Evolutionary conservation across 2,329 filamentous ascomycete genomes (phyloP), one percentile per base, ranked within the genome.

Genomic region (Endothia cerciana): DNA sequence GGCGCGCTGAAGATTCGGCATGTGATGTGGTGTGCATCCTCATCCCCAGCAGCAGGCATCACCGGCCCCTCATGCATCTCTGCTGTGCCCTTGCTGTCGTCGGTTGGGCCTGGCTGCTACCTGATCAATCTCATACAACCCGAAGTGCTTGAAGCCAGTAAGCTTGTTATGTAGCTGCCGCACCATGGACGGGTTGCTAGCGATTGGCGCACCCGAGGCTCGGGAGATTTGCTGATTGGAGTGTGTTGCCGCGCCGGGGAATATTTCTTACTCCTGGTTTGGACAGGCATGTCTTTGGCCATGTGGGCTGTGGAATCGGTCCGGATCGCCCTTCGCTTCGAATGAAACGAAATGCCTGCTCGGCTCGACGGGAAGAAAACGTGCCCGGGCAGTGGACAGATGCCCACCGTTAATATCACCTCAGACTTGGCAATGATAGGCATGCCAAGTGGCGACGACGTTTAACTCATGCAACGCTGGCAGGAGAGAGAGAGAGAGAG

Each of bases 201-300:
- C 65, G 62, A 67, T 67, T 67, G 65, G 65, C 65, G 62, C 62
- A 59, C 62, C 65, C 49, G 60, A 64, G 60, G 58, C 51, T 65
- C 65, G 65, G 65, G 62, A 57, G 64, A 62, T 67, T 67, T 61
- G 59, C 58, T 65, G 62, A 67, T 60, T 60, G 58, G 58, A 60
- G 55, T 64, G 58, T 51, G 53, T 61, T 58, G 64, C 64, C 64
- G 64, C 64, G 55, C 64, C 64, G 64, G 64, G 58, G 38, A 65
- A 58, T 65, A 63, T 67, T 53, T 56, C 65, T 47, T 43, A 65
- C 65, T 62, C 59, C 53, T 60, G 65, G 62, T 67, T 58, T 61
- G 60, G 58, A 61, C 47, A 57, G 65, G 45, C 65, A 67, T 67
- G 59, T 47, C 53, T 65, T 47, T 65, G 65, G 63, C 56, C 58